Base-by-base conservation (phyloP, 2,329 filamentous ascomycete species). In the Calonectria naviculata region DNA sequence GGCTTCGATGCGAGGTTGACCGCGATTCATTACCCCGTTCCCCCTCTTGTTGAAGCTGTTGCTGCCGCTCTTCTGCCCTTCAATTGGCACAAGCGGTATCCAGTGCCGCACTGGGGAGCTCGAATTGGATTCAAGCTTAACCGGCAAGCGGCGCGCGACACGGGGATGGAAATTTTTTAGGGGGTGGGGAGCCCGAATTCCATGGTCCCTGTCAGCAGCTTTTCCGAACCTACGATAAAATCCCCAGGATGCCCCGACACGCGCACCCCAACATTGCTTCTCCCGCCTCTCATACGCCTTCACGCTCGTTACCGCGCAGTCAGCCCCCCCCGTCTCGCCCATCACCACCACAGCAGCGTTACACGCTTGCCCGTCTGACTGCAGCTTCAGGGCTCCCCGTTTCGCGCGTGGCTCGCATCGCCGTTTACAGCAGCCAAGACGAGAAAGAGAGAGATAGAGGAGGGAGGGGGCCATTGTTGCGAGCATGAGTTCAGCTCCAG, bases 1-100 rank as follows among this genome's bases (percentile, higher is more conserved):
- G 24, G 34, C 36, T 54, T 65, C 38, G 63, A 65, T 17, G 63
- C 63, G 63, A 65, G 63, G 28, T 38, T 44, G 52, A 56, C 64
- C 49, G 28, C 19, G 21, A 58, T 66, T 41, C 52, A 60, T 61
- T 61, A 31, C 56, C 54, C 56, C 56, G 12, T 61, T 46, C 19
- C 38, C 36, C 56, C 24, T 61, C 38, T 28, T 24, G 36, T 21
- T 52, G 31, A n/a, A 64, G 31, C 61, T 52, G 49, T 42, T 42
- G 13, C 63, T 28, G 19, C 56, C 36, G 38, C 56, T 44, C 38
- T 21, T 61, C 52, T 61, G 56, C 21, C 41, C 44, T 64, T 60
- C 49, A 65, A 60, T 60, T 66, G 64, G 64, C 29, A 66, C 29
- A 46, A 46, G 9, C 24, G 42, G 42, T 21, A 46, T 46, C 6